These are phyloP conservation scores for Coemansia sp. DNA, from an alignment of 192 early-diverging fungal genomes.

Conservation along the genomic window DNA sequence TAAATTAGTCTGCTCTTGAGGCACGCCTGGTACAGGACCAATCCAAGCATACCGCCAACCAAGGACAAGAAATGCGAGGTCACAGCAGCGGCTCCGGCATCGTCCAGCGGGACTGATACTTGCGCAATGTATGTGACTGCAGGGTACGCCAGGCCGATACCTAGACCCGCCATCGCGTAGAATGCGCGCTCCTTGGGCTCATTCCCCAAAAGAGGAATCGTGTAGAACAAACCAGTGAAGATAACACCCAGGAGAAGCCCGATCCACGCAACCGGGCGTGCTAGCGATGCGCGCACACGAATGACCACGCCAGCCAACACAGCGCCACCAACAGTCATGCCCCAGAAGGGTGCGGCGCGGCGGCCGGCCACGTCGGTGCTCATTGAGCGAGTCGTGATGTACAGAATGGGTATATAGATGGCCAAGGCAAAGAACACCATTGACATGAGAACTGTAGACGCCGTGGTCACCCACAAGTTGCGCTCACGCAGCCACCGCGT, in stretches of 20 bases:
- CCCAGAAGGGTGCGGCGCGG: constrained; percentile 47
- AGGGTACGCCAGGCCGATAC: constrained; percentile 35
- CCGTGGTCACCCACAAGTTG: constrained; percentile 47
- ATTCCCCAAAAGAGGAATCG: constrained; percentile 12
- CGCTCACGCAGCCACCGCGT: constrained; percentile 42
- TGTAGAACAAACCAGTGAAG: constrained; percentile 47
- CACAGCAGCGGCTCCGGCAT: constrained; percentile 31
- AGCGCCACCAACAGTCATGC: constrained; percentile 17
- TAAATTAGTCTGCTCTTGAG: constrained; percentile 44
- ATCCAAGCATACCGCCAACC: constrained; percentile 50
- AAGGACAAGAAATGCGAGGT: constrained; percentile 47
- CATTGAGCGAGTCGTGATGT: constrained; percentile 34
- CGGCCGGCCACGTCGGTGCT: constrained; percentile 32
- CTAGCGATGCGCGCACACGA: constrained; percentile 12
- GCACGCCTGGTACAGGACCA: constrained; percentile 50
- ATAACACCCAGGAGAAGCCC: constrained; percentile 31
- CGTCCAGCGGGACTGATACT: constrained; percentile 34
- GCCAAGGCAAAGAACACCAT: constrained; percentile 36
- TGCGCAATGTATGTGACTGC: constrained; percentile 38
- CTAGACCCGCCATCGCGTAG: constrained; percentile 40
- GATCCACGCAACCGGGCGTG: constrained; percentile 34
- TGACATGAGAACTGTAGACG: constrained; percentile 38
- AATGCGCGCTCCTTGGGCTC: constrained; percentile 36
- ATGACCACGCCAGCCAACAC: constrained; percentile 29
- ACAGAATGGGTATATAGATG: constrained; percentile 44